These are phyloP conservation scores for Pyrenophora graminea DNA, from an alignment of 2,329 filamentous ascomycete species.

Conservation along the genomic window DNA sequence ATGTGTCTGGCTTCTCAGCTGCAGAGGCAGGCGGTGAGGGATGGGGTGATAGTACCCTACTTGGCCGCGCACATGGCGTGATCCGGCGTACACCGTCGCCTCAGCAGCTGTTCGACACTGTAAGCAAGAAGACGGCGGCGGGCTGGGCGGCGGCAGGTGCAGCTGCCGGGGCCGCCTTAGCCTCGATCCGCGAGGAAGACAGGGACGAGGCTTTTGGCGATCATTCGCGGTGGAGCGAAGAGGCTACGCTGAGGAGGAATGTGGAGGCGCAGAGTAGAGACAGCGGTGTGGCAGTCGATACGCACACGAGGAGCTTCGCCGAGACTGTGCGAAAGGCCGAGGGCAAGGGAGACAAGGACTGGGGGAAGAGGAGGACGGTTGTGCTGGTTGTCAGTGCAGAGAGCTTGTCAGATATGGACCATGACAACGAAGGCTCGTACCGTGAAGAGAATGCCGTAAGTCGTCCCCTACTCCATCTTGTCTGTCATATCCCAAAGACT, in stretches of 20 bases:
- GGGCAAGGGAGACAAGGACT: slow-evolving; percentile 17
- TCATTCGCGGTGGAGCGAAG: slow-evolving; percentile 90
- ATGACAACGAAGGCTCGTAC: slow-evolving; percentile 62
- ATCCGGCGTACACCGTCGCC: slow-evolving; percentile 82
- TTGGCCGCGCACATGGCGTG: slow-evolving; percentile 78
- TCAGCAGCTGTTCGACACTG: slow-evolving; percentile 83
- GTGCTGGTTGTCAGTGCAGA: slow-evolving; percentile 87
- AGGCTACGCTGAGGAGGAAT: slow-evolving; percentile 69
- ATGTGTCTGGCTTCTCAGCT: slow-evolving; percentile 26
- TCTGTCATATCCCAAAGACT: slow-evolving; percentile 11
- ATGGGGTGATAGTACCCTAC: slow-evolving; percentile 61
- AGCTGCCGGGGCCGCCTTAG: slow-evolving; percentile 79
- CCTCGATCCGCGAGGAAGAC: slow-evolving; percentile 83
- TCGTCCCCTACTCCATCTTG: slow-evolving; percentile 16
- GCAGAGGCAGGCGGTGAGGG: slow-evolving; percentile 30
- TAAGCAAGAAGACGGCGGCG: slow-evolving; percentile 78
- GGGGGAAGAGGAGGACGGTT: slow-evolving; percentile 67
- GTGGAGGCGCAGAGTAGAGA: slow-evolving; percentile 45
- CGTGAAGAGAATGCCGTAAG: slow-evolving; percentile 80
- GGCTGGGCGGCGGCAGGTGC: slow-evolving; percentile 83
- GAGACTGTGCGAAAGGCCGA: slow-evolving; percentile 31
- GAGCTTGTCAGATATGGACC: slow-evolving; percentile 57
- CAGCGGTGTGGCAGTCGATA: slow-evolving; percentile 39
- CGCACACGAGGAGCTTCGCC: slow-evolving; percentile 40
- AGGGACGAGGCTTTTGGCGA: slow-evolving; percentile 74